A percentile compares a stretch with the other conserved stretches of the same genome.
These are phyloP conservation scores for Yarrowia sp. DNA, from an alignment of 805 yeast species.

Conservation along the genomic window DNA sequence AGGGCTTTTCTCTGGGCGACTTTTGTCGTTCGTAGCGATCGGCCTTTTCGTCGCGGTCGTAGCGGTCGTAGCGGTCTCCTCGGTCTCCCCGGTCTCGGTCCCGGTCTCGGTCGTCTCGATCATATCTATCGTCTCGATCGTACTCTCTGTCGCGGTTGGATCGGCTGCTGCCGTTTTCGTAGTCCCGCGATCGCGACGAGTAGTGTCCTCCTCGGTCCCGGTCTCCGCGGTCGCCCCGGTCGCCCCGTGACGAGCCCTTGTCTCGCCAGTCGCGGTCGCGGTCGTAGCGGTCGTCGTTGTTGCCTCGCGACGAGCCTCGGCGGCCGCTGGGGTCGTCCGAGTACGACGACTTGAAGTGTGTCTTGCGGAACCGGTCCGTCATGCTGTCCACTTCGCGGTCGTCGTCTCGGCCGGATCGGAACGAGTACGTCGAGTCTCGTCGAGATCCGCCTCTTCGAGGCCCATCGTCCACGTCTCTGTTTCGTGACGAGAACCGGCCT, in stretches of 20 bases:
- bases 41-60: slow-evolving; percentile 10
- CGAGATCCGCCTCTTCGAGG: slow-evolving; percentile 18
- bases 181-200: slow-evolving; percentile 35
- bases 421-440: slow-evolving; percentile 30
- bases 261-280: slow-evolving; percentile 31
- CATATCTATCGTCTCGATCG: slow-evolving; percentile 24
- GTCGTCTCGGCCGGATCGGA: slow-evolving; percentile 6
- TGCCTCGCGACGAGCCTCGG: slow-evolving; percentile 53
- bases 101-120: slow-evolving; percentile 40
- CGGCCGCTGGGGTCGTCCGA: slow-evolving; percentile 54
- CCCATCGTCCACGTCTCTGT: slow-evolving; percentile 2
- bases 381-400: slow-evolving; percentile 51
- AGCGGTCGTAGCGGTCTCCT: slow-evolving; percentile 29
- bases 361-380: slow-evolving; percentile 46
- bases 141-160: slow-evolving; percentile 15
- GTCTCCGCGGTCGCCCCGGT: slow-evolving; percentile 10
- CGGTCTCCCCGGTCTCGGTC: slow-evolving; percentile 34
- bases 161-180: slow-evolving; percentile 40
- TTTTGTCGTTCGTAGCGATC: slow-evolving; percentile 25
- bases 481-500: slow-evolving; percentile 33
- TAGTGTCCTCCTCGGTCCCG: slow-evolving; percentile 5
- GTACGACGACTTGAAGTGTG: slow-evolving; percentile 54
- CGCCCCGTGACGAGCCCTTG: slow-evolving; percentile 36
- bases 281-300: slow-evolving; percentile 44
- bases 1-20: slow-evolving; percentile 20